Percentiles rank a stretch among this genome's conserved stretches.
Conservation (phyloP, 208 protist species). For the Sergeia podlipaevii region DNA sequence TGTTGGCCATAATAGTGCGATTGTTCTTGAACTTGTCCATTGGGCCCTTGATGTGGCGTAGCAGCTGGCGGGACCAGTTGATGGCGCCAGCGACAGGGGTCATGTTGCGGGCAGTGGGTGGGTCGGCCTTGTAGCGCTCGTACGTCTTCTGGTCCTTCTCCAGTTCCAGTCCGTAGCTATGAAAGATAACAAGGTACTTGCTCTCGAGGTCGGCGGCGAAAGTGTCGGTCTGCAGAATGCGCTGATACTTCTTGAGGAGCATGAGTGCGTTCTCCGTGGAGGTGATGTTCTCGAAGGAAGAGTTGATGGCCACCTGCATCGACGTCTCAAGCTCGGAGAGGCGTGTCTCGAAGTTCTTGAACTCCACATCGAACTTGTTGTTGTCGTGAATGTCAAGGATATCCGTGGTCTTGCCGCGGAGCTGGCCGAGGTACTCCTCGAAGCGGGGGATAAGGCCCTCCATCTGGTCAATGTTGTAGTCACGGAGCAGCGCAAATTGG, state of each 20-base stretch:
- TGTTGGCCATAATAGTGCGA: constrained; percentile 92
- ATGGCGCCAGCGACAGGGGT: constrained; percentile 95
- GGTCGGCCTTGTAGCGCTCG: constrained; percentile 94
- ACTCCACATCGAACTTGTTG: constrained; percentile 95
- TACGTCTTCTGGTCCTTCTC: constrained; percentile 96
- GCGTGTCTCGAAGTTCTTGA: constrained; percentile 94
- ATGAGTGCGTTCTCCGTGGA: constrained; percentile 92
- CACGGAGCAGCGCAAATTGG: constrained; percentile 94
- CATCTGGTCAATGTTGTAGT: constrained; percentile 95
- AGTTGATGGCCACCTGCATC: constrained; percentile 95
- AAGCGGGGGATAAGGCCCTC: constrained; percentile 91
- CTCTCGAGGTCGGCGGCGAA: constrained; percentile 92
- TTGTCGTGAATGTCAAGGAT: constrained; percentile 94
- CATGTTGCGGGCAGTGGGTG: constrained; percentile 93
- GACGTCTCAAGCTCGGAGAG: constrained; percentile 93
- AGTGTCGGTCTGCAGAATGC: constrained; percentile 89
- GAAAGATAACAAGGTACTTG: constrained; percentile 96
- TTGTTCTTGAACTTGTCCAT: constrained; percentile 96
- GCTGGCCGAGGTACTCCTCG: constrained; percentile 89
- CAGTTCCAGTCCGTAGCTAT: constrained; percentile 94
- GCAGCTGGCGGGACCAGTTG: constrained; percentile 94
- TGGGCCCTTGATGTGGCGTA: constrained; percentile 95
- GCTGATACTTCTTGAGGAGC: constrained; percentile 93
- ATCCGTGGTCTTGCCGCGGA: constrained; percentile 93
- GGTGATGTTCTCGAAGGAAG: constrained; percentile 94